A percentile compares a stretch with the other conserved stretches of the same genome.
Conservation (phyloP, 2,329 filamentous ascomycete genomes). For the Remersonia thermophila region DNA sequence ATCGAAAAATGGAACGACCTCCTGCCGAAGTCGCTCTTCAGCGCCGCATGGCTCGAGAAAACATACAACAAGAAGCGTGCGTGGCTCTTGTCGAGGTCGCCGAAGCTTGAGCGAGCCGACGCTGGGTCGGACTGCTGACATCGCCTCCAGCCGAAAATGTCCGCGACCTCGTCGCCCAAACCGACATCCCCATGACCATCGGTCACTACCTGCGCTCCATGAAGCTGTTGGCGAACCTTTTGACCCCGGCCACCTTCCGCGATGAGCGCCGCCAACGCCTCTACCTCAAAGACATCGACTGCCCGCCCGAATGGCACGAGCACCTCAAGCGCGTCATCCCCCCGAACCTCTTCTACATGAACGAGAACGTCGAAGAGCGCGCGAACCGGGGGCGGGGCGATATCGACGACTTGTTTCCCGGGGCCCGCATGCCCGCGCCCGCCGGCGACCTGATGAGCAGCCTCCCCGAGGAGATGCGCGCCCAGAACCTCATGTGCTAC, state of each 20-base stretch:
- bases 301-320: conserved; percentile 74
- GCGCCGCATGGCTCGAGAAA: conserved; percentile 63
- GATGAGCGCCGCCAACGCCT: conserved; percentile 73
- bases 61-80: conserved; percentile 69
- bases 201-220: conserved; percentile 86
- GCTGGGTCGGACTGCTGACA: no score
- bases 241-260: conserved; percentile 60
- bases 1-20: conserved; percentile 76
- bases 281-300: conserved; percentile 96
- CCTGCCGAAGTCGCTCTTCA: conserved; percentile 69
- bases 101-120: neutral
- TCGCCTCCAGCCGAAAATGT: conserved; percentile 63
- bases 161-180: conserved; percentile 61
- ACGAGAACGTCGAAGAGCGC: conserved; percentile 54
- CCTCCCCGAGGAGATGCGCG: conserved; percentile 73
- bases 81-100: conserved; percentile 15
- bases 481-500: conserved; percentile 96
- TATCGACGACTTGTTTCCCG: conserved; percentile 30
- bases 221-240: conserved; percentile 72
- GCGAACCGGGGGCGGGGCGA: conserved; percentile 17
- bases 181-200: conserved; percentile 71
- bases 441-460: conserved; percentile 94
- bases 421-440: conserved; percentile 46
- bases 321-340: conserved; percentile 69
- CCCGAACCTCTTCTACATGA: conserved; percentile 76